Evolutionary conservation across 1,284 basidiomycete species (phyloP), one percentile per base, ranked within the genome.

Genomic region (Cryptococcus sp.): DNA sequence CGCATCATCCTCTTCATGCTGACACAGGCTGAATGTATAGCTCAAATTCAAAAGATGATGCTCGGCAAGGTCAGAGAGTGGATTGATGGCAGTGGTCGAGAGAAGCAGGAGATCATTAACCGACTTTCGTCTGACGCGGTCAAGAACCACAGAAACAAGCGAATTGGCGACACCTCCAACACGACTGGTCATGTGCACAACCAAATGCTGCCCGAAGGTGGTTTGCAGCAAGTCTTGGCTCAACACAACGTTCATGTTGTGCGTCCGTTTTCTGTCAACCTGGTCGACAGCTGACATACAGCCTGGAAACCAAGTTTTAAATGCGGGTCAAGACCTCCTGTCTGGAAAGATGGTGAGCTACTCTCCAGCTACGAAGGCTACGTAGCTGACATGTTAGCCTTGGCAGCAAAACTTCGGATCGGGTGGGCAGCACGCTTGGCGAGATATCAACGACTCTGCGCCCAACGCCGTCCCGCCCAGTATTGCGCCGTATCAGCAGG

Each of bases 1-100:
- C 12, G 6, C 9, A 36, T 36, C 14, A 36, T 12, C 21, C 18
- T 22, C 4, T 10, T 37, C 11, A 16, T 6, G 16, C 38, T 12
- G 33, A 18, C 12, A n/a, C 5, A 23, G 26, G 50, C 50, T 53
- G 19, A 51, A 24, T 45, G 66, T 85, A 7, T 85, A 93, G 70
- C 85, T 0, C 77, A 80, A 53, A 79, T 93, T 25, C 90, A 93
- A 69, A 76, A 78, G 33, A 81, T 86, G 62, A 92, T 94, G 88
- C 59, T 76, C 32, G 72, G 74, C 23, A 72, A 71, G 54, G 70
- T 78, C 66, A 60, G 63, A 33, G 53, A 59, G 23, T 77, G 76
- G 87, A 75, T 84, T 40, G 69, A 81, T 39, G 71, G 73, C 12
- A 78, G 82, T 7, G 81, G 82, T 4, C 43, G 69, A 10, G 74